These are phyloP conservation scores for Hypoxylon sp. DNA, from an alignment of 2,329 filamentous ascomycete species.

Conservation along the genomic window DNA sequence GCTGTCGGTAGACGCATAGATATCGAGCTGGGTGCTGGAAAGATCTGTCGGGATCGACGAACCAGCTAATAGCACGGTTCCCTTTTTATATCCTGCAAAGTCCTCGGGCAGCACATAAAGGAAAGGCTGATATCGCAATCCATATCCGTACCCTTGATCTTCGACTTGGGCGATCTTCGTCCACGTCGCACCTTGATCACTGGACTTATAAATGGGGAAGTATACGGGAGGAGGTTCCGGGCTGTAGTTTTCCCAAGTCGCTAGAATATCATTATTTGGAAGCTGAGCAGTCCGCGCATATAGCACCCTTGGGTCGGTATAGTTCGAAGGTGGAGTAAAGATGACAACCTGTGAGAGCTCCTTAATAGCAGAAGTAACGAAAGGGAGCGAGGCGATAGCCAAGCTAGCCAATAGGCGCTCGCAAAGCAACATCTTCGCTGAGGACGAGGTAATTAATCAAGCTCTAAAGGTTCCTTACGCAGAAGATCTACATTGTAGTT, in stretches of 20 bases:
- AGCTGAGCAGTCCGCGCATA: constrained; percentile 63
- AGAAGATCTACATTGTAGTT: constrained; percentile 13
- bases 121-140: constrained; percentile 78
- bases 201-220: constrained; percentile 69
- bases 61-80: constrained; percentile 74
- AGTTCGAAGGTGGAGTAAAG: constrained; percentile 61
- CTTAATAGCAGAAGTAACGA: constrained; percentile 11
- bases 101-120: constrained; percentile 73
- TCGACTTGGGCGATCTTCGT: constrained; percentile 72
- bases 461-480: constrained; percentile 1
- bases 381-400: constrained; percentile 24
- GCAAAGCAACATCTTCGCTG: constrained; percentile 28
- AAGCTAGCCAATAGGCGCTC: constrained; percentile 31
- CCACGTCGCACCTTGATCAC: constrained; percentile 73
- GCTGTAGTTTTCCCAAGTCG: constrained; percentile 71
- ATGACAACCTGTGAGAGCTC: constrained; percentile 49
- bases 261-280: constrained; percentile 63
- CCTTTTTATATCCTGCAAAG: constrained; percentile 71
- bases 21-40: constrained; percentile 75
- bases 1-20: constrained; percentile 75
- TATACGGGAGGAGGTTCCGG: constrained; percentile 68
- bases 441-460: constrained; percentile 4
- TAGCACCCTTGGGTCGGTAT: constrained; percentile 61
- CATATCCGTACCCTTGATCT: constrained; percentile 75
- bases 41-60: constrained; percentile 73